Conservation (phyloP, 345 rosid genomes). For the Eucalyptus erythrocorys region DNA sequence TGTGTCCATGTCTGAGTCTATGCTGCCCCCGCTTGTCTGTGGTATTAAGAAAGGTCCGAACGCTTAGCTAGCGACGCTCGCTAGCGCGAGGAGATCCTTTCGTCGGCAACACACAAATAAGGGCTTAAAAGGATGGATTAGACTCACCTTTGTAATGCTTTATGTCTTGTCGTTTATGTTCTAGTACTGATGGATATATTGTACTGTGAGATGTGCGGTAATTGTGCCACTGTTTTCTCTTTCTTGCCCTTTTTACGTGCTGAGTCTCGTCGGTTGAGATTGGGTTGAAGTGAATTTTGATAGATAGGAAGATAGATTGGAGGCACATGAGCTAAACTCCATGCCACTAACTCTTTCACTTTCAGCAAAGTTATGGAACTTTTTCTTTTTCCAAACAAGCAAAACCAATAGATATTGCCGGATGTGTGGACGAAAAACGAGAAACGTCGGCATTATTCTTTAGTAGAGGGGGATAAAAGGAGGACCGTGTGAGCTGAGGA, state of each 20-base stretch:
- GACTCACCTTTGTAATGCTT: neutral
- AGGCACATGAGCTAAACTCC: neutral
- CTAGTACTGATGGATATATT: neutral
- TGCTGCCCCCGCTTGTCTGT: neutral
- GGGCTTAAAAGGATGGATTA: neutral
- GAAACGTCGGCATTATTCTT: neutral
- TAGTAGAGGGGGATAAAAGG: neutral
- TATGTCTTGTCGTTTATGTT: neutral
- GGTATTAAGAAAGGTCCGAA: neutral
- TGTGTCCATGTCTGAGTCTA: neutral
- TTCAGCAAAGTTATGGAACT: neutral
- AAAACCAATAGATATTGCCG: neutral
- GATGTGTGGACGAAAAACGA: neutral
- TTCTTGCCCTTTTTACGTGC: neutral
- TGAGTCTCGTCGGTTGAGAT: neutral
- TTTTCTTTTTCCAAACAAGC: neutral
- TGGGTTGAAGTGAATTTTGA: neutral
- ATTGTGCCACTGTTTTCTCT: neutral
- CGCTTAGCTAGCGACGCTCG: neutral
- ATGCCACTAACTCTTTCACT: neutral
- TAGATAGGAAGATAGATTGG: neutral
- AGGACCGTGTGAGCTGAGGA: neutral
- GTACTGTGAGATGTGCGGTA: neutral
- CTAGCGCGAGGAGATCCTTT: neutral
- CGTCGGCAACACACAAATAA: neutral